phyloP scores from a whole-genome alignment of 2,329 filamentous ascomycete species.

The Myriosclerotinia scirpicola region DNA sequence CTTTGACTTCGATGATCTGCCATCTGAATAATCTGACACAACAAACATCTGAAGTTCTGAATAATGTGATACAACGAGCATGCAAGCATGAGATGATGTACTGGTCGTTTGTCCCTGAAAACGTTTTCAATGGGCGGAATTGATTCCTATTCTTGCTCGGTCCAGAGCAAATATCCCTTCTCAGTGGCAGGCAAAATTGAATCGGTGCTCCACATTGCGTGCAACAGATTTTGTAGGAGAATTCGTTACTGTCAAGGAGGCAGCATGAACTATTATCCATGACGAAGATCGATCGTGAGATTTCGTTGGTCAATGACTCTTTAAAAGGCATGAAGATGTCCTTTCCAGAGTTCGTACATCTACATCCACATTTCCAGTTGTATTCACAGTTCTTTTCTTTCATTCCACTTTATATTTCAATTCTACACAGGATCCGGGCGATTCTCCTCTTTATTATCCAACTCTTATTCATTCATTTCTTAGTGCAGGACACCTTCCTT shows the following conservation, averaged over 20 bases:
- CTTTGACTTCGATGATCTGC: slow-evolving; percentile 4
- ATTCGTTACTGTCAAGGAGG: neutral
- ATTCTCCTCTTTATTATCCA: slow-evolving; percentile 15
- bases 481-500: slow-evolving; percentile 23
- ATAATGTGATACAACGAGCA: slow-evolving; percentile 4
- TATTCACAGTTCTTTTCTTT: neutral
- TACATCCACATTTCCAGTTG: slow-evolving; percentile 7
- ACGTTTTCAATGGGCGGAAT: neutral
- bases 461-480: slow-evolving; percentile 21
- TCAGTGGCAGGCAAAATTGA: neutral
- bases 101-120: neutral
- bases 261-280: neutral
- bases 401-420: slow-evolving; percentile 10
- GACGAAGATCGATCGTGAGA: neutral
- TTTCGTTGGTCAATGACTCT: neutral
- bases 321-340: slow-evolving; percentile 4
- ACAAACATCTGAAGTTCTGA: slow-evolving; percentile 9
- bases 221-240: slow-evolving; percentile 20
- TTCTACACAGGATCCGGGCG: slow-evolving; percentile 22
- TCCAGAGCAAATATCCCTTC: neutral
- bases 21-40: slow-evolving; percentile 14
- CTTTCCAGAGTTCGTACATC: slow-evolving; percentile 12
- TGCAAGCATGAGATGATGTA: slow-evolving; percentile 14
- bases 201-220: slow-evolving; percentile 2
- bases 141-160: neutral